Evolutionary conservation across 192 early-diverging fungal species (phyloP), one percentile per base, ranked within the genome.

Genomic region (Backusella sp.): DNA sequence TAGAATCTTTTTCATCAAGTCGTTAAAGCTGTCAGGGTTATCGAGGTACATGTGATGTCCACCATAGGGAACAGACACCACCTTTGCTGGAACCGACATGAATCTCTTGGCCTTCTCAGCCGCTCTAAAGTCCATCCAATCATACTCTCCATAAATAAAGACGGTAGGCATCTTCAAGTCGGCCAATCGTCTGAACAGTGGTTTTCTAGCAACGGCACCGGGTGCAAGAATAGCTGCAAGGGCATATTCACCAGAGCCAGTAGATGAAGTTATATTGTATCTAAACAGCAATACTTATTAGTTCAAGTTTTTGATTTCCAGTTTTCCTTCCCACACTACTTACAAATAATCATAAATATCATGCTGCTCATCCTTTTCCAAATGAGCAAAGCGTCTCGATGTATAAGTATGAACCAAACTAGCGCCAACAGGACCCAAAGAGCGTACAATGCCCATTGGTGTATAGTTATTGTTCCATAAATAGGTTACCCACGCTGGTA

Each of bases 11-110:
- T 30, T 62, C 56, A 62, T 62, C 56, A 62, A 62, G 56, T 84
- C 73, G 77, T 95, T 92, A 70, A 95, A 96, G 21, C 79, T 92
- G 1, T 73, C 75, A 26, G 94, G 92, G 76, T 97, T 96, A 77
- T 96, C 96, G 42, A 96, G 77, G 66, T 95, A 94, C 81, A 97
- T 80, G 67, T 97, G 94, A 84, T 97, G 95, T 26, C 94, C 96
- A 32, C 46, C 42, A 35, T 59, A n/a, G 0, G 42, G 53, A 30
- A 93, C 82, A 42, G 85, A 74, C 59, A 85, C 77, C 41, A 88
- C 53, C 65, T 77, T 78, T 32, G 83, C 78, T 5, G 84, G 86
- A 6, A 90, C 91, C 0, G 76, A 83, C 83, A 90, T 93, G 2
- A 79, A 79, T 19, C 82, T 81, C n/a, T 79, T 85, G 21, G 88